phyloP scores from a whole-genome alignment of 805 yeast species.

The Starmerella kuoi region DNA sequence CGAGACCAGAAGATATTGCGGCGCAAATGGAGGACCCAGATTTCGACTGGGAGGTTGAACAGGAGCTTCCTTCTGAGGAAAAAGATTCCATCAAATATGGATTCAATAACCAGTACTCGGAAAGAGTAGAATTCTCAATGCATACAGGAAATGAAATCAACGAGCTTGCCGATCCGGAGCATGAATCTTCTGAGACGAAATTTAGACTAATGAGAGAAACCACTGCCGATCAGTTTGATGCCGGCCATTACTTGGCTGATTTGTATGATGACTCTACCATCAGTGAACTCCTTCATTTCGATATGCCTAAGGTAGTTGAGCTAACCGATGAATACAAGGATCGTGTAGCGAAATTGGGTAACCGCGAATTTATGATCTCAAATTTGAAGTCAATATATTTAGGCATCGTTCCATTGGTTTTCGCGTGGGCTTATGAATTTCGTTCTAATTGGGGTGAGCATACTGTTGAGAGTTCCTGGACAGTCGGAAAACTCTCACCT shows the following conservation, averaged over 20 bases:
- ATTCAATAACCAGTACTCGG: constrained; percentile 56
- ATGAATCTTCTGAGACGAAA: constrained; percentile 44
- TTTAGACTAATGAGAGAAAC: constrained; percentile 46
- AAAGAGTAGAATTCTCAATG: constrained; percentile 50
- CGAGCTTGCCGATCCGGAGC: constrained; percentile 74
- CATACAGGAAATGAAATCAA: constrained; percentile 84
- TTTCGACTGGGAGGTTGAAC: constrained; percentile 82
- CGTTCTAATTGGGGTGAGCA: constrained; percentile 61
- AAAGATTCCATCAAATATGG: constrained; percentile 50
- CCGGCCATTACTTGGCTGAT: constrained; percentile 82
- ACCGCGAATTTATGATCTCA: constrained; percentile 45
- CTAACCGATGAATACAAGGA: constrained; percentile 54
- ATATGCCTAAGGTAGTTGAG: constrained; percentile 29
- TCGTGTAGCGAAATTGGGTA: constrained; percentile 54
- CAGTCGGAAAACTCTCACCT: constrained; percentile 75
- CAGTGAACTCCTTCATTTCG: constrained; percentile 39
- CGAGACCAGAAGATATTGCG: constrained; percentile 14
- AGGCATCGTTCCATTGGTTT: constrained; percentile 53
- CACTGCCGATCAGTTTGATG: constrained; percentile 69
- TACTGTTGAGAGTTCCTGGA: constrained; percentile 87
- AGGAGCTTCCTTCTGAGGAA: constrained; percentile 33
- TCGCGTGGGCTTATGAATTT: constrained; percentile 61
- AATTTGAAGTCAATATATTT: constrained; percentile 47
- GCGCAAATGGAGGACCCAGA: constrained; percentile 32
- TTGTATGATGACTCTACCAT: constrained; percentile 44